phyloP scores from a whole-genome alignment of 2,329 filamentous ascomycete genomes.

The Seiridium cupressi region DNA sequence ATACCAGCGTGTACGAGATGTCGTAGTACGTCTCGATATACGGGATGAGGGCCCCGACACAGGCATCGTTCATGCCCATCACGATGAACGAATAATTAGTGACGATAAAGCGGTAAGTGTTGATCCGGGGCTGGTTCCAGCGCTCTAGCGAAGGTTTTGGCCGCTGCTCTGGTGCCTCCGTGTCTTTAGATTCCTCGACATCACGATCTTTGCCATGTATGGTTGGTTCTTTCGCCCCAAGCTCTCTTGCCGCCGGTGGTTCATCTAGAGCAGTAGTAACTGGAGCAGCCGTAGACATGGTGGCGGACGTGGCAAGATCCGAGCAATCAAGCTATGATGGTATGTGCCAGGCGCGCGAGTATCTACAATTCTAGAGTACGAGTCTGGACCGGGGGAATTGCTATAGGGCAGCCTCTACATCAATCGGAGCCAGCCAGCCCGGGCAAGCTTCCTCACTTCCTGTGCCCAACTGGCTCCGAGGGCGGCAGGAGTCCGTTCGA shows the following conservation, averaged over 20 bases:
- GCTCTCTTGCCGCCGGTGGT: no score
- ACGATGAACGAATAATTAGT: constrained; percentile 62
- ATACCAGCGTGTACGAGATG: constrained; percentile 58
- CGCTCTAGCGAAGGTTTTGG: constrained; percentile 37
- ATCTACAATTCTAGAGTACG: no score
- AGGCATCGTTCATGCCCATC: constrained; percentile 69
- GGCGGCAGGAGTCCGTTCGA: background rate
- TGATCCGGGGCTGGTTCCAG: constrained; percentile 64
- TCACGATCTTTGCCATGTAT: background rate
- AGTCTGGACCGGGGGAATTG: no score
- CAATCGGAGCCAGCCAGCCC: no score
- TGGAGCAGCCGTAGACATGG: background rate
- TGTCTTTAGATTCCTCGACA: background rate
- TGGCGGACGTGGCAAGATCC: background rate
- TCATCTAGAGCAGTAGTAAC: background rate
- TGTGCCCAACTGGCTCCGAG: no score
- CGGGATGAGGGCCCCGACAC: constrained; percentile 53
- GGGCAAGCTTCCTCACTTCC: no score
- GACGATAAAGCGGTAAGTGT: constrained; percentile 56
- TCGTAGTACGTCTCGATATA: constrained; percentile 59
- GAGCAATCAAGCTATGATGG: no score
- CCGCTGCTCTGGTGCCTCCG: constrained; percentile 25
- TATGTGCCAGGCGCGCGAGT: no score
- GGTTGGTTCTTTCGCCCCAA: no score
- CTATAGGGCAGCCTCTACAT: no score